Evolutionary conservation across 257 asterid genomes (phyloP).

Genomic region (Rubia yunnanensis): DNA sequence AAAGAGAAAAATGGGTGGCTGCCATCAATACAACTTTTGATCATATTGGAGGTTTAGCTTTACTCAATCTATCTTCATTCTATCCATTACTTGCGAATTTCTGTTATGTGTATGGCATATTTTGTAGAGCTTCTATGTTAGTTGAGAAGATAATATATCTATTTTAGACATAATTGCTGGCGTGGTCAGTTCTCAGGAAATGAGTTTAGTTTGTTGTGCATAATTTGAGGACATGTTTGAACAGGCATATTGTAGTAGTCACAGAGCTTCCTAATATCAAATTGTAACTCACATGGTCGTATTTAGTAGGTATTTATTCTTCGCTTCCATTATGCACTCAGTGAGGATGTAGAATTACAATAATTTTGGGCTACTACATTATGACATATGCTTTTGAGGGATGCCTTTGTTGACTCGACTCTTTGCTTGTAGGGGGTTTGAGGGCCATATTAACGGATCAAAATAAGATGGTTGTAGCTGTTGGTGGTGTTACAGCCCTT

Average conservation of each 20-base stretch:
- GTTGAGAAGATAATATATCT: not conserved
- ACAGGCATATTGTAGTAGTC: not conserved
- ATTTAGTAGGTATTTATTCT: not conserved
- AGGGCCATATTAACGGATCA: conserved; percentile 83
- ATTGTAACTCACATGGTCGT: not conserved
- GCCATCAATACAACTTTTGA: conserved; percentile 89
- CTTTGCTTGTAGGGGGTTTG: conserved; percentile 61
- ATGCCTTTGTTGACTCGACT: not conserved
- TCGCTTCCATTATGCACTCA: not conserved
- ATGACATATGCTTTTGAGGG: not conserved
- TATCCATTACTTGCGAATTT: not conserved
- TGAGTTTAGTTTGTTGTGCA: not conserved
- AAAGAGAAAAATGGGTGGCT: conserved; percentile 89
- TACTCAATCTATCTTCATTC: not conserved
- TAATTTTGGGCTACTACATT: not conserved
- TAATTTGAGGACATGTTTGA: not conserved
- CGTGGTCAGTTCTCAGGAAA: not conserved
- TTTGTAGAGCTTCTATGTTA: no score
- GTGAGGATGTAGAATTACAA: not conserved
- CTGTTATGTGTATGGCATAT: not conserved
- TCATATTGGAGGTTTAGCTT: conserved; percentile 81
- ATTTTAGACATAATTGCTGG: not conserved
- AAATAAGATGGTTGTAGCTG: conserved; percentile 85
- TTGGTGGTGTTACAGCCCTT: conserved; percentile 92
- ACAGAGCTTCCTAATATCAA: not conserved